Conservation (phyloP, 805 yeast species). For the Kodamaea kakaduensis region DNA sequence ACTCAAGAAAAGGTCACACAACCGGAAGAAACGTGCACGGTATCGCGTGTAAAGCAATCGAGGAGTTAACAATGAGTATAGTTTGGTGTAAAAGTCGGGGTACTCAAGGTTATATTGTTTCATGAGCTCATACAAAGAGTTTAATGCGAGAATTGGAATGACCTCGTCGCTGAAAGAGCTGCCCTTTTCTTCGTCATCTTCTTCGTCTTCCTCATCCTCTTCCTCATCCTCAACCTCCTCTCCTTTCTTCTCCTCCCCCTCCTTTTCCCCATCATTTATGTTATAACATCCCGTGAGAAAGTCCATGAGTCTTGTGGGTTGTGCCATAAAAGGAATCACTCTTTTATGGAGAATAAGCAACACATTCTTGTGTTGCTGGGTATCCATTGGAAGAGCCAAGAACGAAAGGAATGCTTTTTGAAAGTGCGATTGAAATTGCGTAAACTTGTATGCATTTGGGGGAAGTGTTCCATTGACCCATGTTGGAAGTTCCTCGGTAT, state of each 20-base stretch:
- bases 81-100: constrained; percentile 81
- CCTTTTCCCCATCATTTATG: constrained; percentile 27
- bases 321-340: constrained; percentile 73
- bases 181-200: too few species aligned
- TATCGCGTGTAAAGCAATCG: constrained; percentile 71
- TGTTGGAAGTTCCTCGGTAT: constrained; percentile 22
- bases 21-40: constrained; percentile 81
- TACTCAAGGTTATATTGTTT: constrained; percentile 80
- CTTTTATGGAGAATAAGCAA: constrained; percentile 75
- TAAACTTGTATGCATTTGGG: constrained; percentile 32
- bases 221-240: too few species aligned
- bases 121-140: constrained; percentile 84
- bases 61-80: constrained; percentile 76
- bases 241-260: too few species aligned
- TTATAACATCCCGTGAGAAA: constrained; percentile 85
- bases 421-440: constrained; percentile 56
- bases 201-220: too few species aligned
- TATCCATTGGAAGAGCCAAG: constrained; percentile 47
- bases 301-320: constrained; percentile 87
- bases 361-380: constrained; percentile 63
- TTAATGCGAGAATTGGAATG: constrained; percentile 73
- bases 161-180: constrained; percentile 41
- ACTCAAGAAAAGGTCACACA: constrained; percentile 78
- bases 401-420: constrained; percentile 65
- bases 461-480: constrained; percentile 35